phyloP scores from a whole-genome alignment of 2,329 filamentous ascomycete genomes.

The Alternaria alternata region DNA sequence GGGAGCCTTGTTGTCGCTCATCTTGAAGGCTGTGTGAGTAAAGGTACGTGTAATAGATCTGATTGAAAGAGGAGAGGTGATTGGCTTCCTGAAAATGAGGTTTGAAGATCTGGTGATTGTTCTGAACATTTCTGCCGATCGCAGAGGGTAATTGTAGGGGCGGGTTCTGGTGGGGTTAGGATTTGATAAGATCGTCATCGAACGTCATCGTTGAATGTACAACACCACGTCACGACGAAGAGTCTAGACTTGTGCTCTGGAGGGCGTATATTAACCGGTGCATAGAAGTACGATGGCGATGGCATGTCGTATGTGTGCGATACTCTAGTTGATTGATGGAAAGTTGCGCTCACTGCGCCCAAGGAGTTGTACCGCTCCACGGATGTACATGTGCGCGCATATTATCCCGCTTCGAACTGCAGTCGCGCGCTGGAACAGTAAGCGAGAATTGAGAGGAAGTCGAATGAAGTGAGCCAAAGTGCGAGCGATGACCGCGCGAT shows the following conservation, averaged over 20 bases:
- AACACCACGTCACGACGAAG: constrained; percentile 13
- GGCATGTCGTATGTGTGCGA: background rate
- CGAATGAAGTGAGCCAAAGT: background rate
- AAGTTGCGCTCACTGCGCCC: background rate
- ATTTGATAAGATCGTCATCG: constrained; percentile 17
- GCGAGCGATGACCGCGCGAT: background rate
- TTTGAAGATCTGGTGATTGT: background rate
- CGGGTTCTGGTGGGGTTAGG: constrained; percentile 9
- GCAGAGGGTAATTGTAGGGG: constrained; percentile 8
- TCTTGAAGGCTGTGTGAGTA: constrained; percentile 12
- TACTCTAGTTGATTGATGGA: background rate
- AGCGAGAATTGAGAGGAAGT: background rate
- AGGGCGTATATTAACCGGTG: background rate
- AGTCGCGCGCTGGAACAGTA: background rate
- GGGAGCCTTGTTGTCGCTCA: constrained; percentile 23
- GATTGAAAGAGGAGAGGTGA: background rate
- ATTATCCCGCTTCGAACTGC: background rate
- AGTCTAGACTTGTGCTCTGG: background rate
- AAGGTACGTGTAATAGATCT: background rate
- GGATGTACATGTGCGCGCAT: background rate
- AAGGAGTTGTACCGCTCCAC: background rate
- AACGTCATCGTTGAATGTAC: constrained; percentile 13
- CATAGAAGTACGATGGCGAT: background rate
- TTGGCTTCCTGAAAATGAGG: background rate
- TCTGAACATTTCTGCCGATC: constrained; percentile 1